Base-by-base conservation (phyloP, 768 basidiomycete genomes). In the Suillus sp. region DNA sequence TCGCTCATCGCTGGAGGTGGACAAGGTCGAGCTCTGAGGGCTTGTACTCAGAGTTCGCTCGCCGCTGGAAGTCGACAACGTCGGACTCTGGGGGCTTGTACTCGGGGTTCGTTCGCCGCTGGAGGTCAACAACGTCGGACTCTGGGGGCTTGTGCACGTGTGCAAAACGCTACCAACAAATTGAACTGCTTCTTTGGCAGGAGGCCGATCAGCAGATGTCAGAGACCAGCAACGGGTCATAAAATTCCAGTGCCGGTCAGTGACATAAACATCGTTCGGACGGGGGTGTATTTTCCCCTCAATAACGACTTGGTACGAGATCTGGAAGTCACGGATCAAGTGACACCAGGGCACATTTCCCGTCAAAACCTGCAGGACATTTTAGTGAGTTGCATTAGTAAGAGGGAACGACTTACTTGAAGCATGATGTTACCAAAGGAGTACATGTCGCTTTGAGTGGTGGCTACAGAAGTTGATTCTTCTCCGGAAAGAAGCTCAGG, bases 1-100 rank as follows among this genome's bases (percentile, higher is more conserved):
- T 32, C 32, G 32, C 3, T 32, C 78, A 4, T 76, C 78, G 61
- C 74, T 75, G 66, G 78, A 72, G 18, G 78, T 78, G 30, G 81
- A 83, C 58, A 81, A 72, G 4, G 81, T 81, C 30, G 78, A 80
- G 64, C 76, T 86, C 66, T 78, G 79, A 20, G 80, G 80, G 61
- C 73, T 80, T 72, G 64, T 75, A 65, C 63, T 70, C 7, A 80
- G 80, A 2, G 13, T 74, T 45, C 77, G 77, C 18, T 78, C 78
- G 4, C 75, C 78, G 62, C 74, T 75, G 67, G 78, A 72, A 16
- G 78, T 78, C 32, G 82, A 83, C 57, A 81, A 73, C 7, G 79
- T 81, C 30, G 78, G 81, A 65, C 76, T 86, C 66, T 78, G 79
- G n/a, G 80, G 80, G 61, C 74, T 80, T 73, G 64, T 75, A 48